Conservation (phyloP, 768 basidiomycete genomes). For the Boletus sensibilis region DNA sequence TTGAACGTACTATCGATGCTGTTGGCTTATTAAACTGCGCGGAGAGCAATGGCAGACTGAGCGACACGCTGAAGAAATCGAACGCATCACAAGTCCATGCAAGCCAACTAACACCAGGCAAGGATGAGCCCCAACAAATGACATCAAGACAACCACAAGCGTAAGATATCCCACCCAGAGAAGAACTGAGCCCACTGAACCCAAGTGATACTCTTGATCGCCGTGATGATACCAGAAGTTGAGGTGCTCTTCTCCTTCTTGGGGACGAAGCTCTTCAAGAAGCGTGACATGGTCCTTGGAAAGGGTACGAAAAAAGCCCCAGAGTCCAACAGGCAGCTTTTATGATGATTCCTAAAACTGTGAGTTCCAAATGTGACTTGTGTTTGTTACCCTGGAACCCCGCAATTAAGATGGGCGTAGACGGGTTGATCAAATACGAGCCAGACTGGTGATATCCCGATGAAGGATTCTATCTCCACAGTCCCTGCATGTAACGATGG, state of each 20-base stretch:
- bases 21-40: slow-evolving; percentile 46
- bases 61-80: slow-evolving; percentile 81
- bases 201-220: slow-evolving; percentile 46
- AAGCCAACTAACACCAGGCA: slow-evolving; percentile 54
- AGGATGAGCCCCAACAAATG: background rate
- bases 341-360: slow-evolving; percentile 11
- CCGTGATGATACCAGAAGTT: slow-evolving; percentile 40
- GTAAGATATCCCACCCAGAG: slow-evolving; percentile 42
- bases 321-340: slow-evolving; percentile 5
- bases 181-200: slow-evolving; percentile 60
- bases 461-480: background rate
- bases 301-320: background rate
- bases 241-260: slow-evolving; percentile 41
- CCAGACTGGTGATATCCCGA: background rate
- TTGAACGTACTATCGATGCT: slow-evolving; percentile 42
- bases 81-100: slow-evolving; percentile 87
- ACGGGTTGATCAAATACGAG: background rate
- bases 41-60: slow-evolving; percentile 49
- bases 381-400: background rate
- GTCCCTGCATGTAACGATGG: background rate
- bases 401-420: background rate
- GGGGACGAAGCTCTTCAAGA: slow-evolving; percentile 50
- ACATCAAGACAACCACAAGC: background rate
- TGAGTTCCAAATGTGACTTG: background rate
- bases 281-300: slow-evolving; percentile 24